These are phyloP conservation scores for Croton setiger DNA, from an alignment of 441 rosid species.

Conservation along the genomic window DNA sequence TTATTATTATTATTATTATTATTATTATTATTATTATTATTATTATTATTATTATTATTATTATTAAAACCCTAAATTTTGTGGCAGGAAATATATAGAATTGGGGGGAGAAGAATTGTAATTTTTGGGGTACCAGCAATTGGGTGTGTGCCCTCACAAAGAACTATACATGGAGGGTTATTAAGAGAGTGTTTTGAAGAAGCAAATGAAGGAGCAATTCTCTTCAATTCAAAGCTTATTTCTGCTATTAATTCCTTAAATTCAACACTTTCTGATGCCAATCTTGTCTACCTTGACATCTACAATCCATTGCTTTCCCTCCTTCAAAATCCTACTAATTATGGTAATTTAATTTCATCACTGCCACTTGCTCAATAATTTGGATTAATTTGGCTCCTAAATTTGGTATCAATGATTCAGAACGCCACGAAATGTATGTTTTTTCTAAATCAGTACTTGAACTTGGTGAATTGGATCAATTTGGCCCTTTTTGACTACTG, in stretches of 20 bases:
- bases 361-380: too few species aligned
- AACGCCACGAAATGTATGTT: too few species aligned
- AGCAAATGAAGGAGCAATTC: conserved; percentile 37
- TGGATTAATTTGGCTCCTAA: too few species aligned
- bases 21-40: too few species aligned
- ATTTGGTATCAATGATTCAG: too few species aligned
- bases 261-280: conserved; percentile 19
- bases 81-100: conserved; percentile 41
- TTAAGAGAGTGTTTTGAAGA: conserved; percentile 34
- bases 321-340: conserved; percentile 35
- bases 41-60: too few species aligned
- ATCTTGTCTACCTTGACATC: conserved; percentile 29
- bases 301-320: conserved; percentile 29
- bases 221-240: conserved; percentile 48
- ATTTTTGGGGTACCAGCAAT: conserved; percentile 45
- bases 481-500: too few species aligned
- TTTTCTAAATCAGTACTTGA: too few species aligned
- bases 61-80: too few species aligned
- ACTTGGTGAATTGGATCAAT: too few species aligned
- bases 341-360: too few species aligned
- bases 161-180: conserved; percentile 51
- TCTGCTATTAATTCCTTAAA: conserved; percentile 33
- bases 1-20: too few species aligned
- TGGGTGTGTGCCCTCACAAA: conserved; percentile 68
- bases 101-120: conserved; percentile 61